These are phyloP conservation scores for Torulaspora microellipsoides DNA, from an alignment of 805 yeast species.

Conservation along the genomic window DNA sequence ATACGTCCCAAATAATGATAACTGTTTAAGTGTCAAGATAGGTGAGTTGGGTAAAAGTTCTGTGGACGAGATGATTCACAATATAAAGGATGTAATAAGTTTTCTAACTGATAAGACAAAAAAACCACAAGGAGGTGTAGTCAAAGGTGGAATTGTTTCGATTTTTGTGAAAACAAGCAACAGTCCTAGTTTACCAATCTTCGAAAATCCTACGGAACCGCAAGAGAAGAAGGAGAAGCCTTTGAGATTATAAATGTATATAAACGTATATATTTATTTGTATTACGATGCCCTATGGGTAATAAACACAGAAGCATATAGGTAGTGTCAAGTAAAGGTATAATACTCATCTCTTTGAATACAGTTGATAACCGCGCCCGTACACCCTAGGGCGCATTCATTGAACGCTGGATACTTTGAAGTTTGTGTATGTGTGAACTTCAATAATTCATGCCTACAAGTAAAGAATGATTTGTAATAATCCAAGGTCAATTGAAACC, in stretches of 20 bases:
- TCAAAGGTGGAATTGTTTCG: conserved; percentile 44
- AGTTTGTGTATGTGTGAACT: no score
- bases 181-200: conserved; percentile 62
- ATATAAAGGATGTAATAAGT: conserved; percentile 36
- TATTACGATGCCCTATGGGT: no score
- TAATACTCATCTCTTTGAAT: no score
- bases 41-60: conserved; percentile 40
- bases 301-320: no score
- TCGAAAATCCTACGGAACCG: conserved; percentile 6
- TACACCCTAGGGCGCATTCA: no score
- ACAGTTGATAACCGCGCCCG: no score
- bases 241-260: neutral
- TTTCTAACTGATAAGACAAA: conserved; percentile 43
- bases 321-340: no score
- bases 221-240: neutral
- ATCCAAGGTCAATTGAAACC: no score
- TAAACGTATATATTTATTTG: no score
- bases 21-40: conserved; percentile 53
- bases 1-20: conserved; percentile 59
- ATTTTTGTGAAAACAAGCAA: conserved; percentile 62
- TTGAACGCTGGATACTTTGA: no score
- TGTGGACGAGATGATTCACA: conserved; percentile 24
- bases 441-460: no score
- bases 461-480: no score
- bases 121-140: conserved; percentile 56